Evolutionary conservation across 495 filamentous ascomycete species (phyloP).

Genomic region (Penicillium daleae): DNA sequence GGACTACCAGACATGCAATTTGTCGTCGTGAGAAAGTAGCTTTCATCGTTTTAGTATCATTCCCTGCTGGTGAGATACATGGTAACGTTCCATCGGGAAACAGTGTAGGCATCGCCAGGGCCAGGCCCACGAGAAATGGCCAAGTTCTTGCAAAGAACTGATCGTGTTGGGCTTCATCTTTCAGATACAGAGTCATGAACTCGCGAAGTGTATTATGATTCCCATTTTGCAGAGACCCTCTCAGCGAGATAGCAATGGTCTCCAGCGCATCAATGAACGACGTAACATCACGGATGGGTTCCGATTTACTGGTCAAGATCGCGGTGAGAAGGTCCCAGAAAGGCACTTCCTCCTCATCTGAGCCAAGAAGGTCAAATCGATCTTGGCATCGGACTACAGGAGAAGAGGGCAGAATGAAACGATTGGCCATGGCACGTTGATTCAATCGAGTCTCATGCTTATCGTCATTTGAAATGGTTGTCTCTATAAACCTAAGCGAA

Average conservation of each 20-base stretch:
- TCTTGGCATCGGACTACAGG: neutral
- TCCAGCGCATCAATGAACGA: neutral
- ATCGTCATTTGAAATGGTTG: neutral
- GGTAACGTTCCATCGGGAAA: neutral
- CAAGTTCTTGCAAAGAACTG: neutral
- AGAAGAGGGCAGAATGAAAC: conserved; percentile 2
- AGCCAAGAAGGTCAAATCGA: conserved; percentile 3
- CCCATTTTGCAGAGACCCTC: neutral
- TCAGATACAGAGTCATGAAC: neutral
- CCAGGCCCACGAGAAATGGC: neutral
- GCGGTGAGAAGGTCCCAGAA: conserved; percentile 3
- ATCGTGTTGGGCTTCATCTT: neutral
- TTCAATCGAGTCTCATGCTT: neutral
- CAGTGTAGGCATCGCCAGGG: neutral
- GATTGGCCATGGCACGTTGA: neutral
- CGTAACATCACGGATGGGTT: neutral
- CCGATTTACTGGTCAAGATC: neutral
- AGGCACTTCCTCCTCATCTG: neutral
- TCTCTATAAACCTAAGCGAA: neutral
- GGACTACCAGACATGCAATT: conserved; percentile 2
- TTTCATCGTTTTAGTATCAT: neutral
- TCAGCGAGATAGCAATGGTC: neutral
- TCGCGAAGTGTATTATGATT: neutral
- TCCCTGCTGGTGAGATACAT: neutral
- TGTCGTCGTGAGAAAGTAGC: neutral